Evolutionary conservation across 2,329 filamentous ascomycete genomes (phyloP).

Genomic region (Neofusicoccum laricinum): DNA sequence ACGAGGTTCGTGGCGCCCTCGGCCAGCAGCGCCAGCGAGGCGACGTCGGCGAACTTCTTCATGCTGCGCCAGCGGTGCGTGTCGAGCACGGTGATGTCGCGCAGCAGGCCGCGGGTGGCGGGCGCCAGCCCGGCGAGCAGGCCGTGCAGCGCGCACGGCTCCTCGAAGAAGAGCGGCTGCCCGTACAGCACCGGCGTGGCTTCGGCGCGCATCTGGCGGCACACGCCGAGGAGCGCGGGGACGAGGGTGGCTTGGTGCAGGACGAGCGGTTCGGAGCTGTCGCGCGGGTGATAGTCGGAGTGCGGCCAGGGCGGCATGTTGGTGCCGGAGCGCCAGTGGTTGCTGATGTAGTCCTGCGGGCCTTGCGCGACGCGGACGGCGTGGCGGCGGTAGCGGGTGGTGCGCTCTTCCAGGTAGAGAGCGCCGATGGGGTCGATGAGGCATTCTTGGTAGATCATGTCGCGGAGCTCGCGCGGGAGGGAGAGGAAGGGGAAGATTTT

Average conservation of each 20-base stretch:
- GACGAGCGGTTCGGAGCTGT: not conserved
- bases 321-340: slow-evolving; percentile 7
- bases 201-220: slow-evolving; percentile 30
- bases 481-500: slow-evolving; percentile 34
- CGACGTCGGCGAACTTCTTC: slow-evolving; percentile 33
- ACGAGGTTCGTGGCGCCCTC: slow-evolving; percentile 28
- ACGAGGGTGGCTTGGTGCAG: slow-evolving; percentile 16
- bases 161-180: slow-evolving; percentile 28
- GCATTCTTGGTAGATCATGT: slow-evolving; percentile 31
- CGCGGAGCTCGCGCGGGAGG: slow-evolving; percentile 34
- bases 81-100: slow-evolving; percentile 25
- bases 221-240: slow-evolving; percentile 29
- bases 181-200: slow-evolving; percentile 27
- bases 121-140: slow-evolving; percentile 33
- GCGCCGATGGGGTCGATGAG: slow-evolving; percentile 26
- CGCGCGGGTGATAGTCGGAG: not conserved
- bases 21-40: slow-evolving; percentile 30
- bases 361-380: slow-evolving; percentile 22
- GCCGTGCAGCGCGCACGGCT: slow-evolving; percentile 29
- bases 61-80: slow-evolving; percentile 24
- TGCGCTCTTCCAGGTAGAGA: slow-evolving; percentile 26
- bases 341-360: slow-evolving; percentile 13
- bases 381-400: slow-evolving; percentile 29
- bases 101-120: slow-evolving; percentile 24
- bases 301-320: not conserved